These are phyloP conservation scores for Trichoderma arundinaceum DNA, from an alignment of 2,329 filamentous ascomycete species.

Conservation along the genomic window DNA sequence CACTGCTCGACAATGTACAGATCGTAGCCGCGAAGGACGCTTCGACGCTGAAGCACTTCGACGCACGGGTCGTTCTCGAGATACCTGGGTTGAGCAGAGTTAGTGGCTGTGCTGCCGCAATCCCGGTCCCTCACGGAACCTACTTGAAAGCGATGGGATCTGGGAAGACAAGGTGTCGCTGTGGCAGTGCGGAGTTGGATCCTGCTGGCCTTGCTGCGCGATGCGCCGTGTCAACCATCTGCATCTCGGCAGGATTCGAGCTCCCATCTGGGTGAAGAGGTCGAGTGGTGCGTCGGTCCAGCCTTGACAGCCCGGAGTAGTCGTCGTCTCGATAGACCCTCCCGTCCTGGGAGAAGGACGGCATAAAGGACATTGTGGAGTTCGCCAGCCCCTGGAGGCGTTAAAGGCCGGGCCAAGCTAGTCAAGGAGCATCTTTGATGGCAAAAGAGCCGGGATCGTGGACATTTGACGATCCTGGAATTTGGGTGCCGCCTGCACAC, in stretches of 20 bases:
- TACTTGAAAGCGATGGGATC: conserved; percentile 64
- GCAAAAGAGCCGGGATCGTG: conserved; percentile 17
- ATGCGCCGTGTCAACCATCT: conserved; percentile 30
- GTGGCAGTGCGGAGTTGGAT: conserved; percentile 39
- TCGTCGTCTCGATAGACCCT: conserved; percentile 41
- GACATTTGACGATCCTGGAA: conserved; percentile 26
- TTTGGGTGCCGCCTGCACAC: conserved; percentile 22
- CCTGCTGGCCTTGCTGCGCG: neutral
- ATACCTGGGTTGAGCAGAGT: conserved; percentile 56
- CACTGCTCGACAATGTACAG: conserved; percentile 96
- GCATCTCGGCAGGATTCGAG: conserved; percentile 34
- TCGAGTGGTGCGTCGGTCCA: conserved; percentile 37
- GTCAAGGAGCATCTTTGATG: conserved; percentile 31
- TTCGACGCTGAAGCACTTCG: conserved; percentile 72
- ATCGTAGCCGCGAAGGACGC: conserved; percentile 81
- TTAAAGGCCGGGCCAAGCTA: conserved; percentile 22
- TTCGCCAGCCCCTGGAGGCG: conserved; percentile 39
- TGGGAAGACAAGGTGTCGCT: conserved; percentile 60
- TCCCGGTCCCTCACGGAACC: conserved; percentile 31
- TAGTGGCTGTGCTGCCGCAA: neutral
- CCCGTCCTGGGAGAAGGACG: conserved; percentile 44
- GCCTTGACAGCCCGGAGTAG: conserved; percentile 34
- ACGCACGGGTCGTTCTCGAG: conserved; percentile 85
- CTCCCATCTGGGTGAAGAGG: conserved; percentile 36
- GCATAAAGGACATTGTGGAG: conserved; percentile 50